Percentiles rank a stretch among this genome's conserved stretches.
Conservation (phyloP, 2,329 filamentous ascomycete species). For the Chaetomiaceae sp. region DNA sequence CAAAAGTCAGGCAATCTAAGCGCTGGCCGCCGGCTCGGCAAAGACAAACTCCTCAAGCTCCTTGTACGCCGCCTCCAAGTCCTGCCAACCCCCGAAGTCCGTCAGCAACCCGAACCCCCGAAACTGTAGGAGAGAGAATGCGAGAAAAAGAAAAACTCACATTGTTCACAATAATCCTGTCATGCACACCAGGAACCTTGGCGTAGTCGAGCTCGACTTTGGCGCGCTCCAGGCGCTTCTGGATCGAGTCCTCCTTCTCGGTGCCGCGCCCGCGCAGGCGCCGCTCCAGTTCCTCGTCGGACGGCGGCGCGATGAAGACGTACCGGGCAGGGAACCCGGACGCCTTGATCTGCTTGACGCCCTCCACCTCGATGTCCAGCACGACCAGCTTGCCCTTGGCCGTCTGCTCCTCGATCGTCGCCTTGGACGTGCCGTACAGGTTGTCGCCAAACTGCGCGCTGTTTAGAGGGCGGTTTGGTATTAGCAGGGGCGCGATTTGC, state of each 20-base stretch:
- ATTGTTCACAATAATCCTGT: slow-evolving; percentile 34
- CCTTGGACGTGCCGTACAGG: slow-evolving; percentile 77
- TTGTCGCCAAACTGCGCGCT: slow-evolving; percentile 81
- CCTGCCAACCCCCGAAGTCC: slow-evolving; percentile 1
- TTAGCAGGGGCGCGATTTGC: background rate
- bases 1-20: background rate
- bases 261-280: slow-evolving; percentile 70
- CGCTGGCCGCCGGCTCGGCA: slow-evolving; percentile 6
- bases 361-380: slow-evolving; percentile 97
- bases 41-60: slow-evolving; percentile 27
- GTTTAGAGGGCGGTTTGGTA: background rate
- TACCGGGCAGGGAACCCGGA: slow-evolving; percentile 71
- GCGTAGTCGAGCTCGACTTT: slow-evolving; percentile 69
- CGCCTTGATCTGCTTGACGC: slow-evolving; percentile 87
- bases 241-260: slow-evolving; percentile 68
- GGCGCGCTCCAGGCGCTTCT: slow-evolving; percentile 66
- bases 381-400: slow-evolving; percentile 71
- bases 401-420: slow-evolving; percentile 70
- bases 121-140: too few relatives aligned
- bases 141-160: slow-evolving; percentile 10
- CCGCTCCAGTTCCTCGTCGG: slow-evolving; percentile 66
- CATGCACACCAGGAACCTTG: slow-evolving; percentile 57
- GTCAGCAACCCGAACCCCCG: too few relatives aligned
- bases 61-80: slow-evolving; percentile 27
- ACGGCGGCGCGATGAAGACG: slow-evolving; percentile 80